Evolutionary conservation across 805 yeast species (phyloP), one percentile per base, ranked within the genome.

Genomic region (Candida berthetii): DNA sequence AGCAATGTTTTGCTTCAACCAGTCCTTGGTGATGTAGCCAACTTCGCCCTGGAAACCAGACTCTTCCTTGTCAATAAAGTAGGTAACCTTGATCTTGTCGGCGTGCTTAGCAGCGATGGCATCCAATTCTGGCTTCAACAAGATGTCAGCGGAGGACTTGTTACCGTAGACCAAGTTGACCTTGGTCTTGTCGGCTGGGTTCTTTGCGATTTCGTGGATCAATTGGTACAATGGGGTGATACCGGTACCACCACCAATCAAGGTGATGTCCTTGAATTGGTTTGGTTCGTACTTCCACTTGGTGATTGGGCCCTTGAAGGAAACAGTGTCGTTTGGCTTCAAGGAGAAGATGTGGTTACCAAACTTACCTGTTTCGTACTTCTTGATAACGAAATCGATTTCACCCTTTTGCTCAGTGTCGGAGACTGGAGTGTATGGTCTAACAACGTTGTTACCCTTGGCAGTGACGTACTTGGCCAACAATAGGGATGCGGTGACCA

Each of bases 171-270:
- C 70, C 53, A 93, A 72, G 48, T 80, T 74, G 48, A 93, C 81
- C 74, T 88, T 83, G 57, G 99, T 93, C 64, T 87, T 83, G 69
- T 93, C 98, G 36, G 66, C 69, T 42, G 95, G 90, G 73, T 90
- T 79, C 60, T 74, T 72, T 57, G 85, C 73, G 60, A 91, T 76
- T 61, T 78, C 81, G 57, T 79, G 83, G 48, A 87, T 64, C 62
- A 93, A 68, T 72, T 93, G 99, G 74, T 76, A 90, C 66, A 93
- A 74, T 45, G 99, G 99, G 37, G 97, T 87, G 64, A 93, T 90
- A 67, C 98, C 98, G 39, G 95, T 75, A 60, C 99, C 99, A 58
- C 96, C 99, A 55, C 96, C 98, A 53, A 93, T 72, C 61, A 93
- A 76, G 44, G 83, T 78, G 61, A 93, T 79, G 50, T 79, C 70